Evolutionary conservation across 1,139 yeast genomes (phyloP), one percentile per base, ranked within the genome.

Genomic region (Entelexis paramagnoliae): DNA sequence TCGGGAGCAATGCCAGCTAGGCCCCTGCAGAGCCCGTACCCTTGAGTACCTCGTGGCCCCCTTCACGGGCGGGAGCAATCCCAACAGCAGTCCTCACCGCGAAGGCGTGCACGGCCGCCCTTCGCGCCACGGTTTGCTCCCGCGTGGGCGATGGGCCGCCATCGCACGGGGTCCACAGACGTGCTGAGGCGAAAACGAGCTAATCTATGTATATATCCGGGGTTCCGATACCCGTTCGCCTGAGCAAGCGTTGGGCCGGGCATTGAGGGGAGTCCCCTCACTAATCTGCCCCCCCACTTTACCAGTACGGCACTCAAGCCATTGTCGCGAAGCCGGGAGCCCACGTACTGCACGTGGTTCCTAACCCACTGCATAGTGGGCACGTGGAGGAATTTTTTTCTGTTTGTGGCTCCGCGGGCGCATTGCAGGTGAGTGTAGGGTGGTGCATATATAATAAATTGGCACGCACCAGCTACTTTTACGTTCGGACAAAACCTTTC

Each of bases 361-460:
- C 40, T 13, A 36, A 36, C 40, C 40, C 39, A 4, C 2, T 5
- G 20, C 14, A 7, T 16, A 7, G 36, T 20, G 40, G n/a, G 16
- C 43, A 39, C 43, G 43, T 39, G 43, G 5, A 4, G 7, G 43
- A 39, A 26, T 39, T 39, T 39, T 39, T 39, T 39, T 39, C 30
- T n/a, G 43, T 20, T 20, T 26, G 43, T 39, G 43, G 43, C 43
- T 26, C 28, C 29, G 41, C 41, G 16, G 41, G 29, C 13, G 41
- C 41, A 38, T 38, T 20, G 29, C 41, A 20, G 41, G 11, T 38
- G 17, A 38, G 28, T 22, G 16, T 38, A 20, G 32, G 43, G 43
- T 39, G 43, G 43, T 39, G 43, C 32, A 26, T 39, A 39, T 39
- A 39, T 39, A 39, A 39, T 39, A 24, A 38, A 38, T 20, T 22